phyloP scores from a whole-genome alignment of 257 asterid genomes.

The Gentiana macrophylla region DNA sequence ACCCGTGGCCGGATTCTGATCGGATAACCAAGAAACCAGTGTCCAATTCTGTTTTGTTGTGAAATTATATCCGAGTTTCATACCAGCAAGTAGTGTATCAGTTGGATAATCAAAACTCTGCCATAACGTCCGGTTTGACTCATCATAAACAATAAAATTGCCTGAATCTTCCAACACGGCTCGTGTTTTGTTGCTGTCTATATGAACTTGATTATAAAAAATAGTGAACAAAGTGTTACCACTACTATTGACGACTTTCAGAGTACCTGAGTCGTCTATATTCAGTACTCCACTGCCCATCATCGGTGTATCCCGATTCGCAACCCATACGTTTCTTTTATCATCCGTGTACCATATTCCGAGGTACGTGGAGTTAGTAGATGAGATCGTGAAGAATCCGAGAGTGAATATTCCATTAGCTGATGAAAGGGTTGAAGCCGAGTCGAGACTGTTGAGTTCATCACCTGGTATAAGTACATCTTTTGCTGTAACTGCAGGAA shows the following conservation, averaged over 20 bases:
- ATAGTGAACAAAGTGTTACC: slow-evolving; percentile 9
- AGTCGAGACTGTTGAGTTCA: no score
- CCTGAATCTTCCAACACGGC: slow-evolving; percentile 28
- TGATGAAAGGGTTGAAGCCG: no score
- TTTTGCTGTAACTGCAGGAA: no score
- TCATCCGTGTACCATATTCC: slow-evolving; percentile 22
- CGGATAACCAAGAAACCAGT: background rate
- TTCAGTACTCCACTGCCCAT: slow-evolving; percentile 10
- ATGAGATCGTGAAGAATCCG: no score
- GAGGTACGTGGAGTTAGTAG: slow-evolving; percentile 24
- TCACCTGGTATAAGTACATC: no score
- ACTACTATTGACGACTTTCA: slow-evolving; percentile 13
- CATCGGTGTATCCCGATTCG: slow-evolving; percentile 21
- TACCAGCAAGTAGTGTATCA: background rate
- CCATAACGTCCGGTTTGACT: background rate
- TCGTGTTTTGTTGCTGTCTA: slow-evolving; percentile 14
- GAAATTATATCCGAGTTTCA: slow-evolving; percentile 1
- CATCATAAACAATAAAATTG: slow-evolving; percentile 19
- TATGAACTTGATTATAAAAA: slow-evolving; percentile 7
- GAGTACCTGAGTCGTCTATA: slow-evolving; percentile 14
- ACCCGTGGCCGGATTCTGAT: background rate
- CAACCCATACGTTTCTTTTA: slow-evolving; percentile 23
- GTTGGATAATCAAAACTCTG: slow-evolving; percentile 9
- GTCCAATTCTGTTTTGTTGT: background rate
- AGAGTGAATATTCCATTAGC: no score